Percentiles rank a stretch among this genome's conserved stretches.
phyloP scores from a whole-genome alignment of 2,329 filamentous ascomycete genomes.

The Diaporthe sp. region DNA sequence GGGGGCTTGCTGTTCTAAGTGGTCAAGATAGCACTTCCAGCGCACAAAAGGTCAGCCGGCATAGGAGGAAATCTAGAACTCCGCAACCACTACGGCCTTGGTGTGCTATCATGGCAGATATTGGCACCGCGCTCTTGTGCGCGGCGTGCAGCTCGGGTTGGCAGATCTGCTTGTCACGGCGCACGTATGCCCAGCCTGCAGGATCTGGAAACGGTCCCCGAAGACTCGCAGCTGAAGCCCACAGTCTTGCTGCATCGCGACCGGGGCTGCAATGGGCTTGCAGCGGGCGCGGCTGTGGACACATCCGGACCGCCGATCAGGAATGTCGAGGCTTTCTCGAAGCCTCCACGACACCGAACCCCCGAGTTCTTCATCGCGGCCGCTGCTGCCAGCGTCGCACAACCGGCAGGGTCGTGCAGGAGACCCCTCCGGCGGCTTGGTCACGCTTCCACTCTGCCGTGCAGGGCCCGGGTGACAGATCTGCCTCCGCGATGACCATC shows the following conservation, averaged over 20 bases:
- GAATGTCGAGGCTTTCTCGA: conserved; percentile 3
- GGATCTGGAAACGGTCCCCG: neutral
- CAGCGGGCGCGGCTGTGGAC: neutral
- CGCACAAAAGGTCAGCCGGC: neutral
- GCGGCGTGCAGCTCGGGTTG: conserved; percentile 17
- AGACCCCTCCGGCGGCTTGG: neutral
- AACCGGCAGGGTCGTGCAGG: conserved; percentile 4
- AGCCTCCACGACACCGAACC: conserved; percentile 12
- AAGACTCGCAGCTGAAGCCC: neutral
- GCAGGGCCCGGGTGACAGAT: conserved; percentile 2
- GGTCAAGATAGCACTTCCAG: neutral
- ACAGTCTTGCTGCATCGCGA: conserved; percentile 4
- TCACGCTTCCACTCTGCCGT: neutral
- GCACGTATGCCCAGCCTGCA: conserved; percentile 26
- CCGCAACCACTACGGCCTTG: neutral
- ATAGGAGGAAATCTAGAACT: neutral
- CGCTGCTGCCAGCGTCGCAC: conserved; percentile 1
- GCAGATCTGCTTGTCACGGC: conserved; percentile 24
- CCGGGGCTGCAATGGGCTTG: neutral
- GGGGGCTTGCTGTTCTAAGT: neutral
- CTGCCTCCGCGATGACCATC: neutral
- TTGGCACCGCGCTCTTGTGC: conserved; percentile 5
- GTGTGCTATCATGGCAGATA: neutral
- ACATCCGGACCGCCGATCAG: neutral
- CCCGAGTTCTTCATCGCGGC: neutral